Evolutionary conservation across 495 filamentous ascomycete species (phyloP), one percentile per base, ranked within the genome.

Genomic region (Penicillium pancosmium): DNA sequence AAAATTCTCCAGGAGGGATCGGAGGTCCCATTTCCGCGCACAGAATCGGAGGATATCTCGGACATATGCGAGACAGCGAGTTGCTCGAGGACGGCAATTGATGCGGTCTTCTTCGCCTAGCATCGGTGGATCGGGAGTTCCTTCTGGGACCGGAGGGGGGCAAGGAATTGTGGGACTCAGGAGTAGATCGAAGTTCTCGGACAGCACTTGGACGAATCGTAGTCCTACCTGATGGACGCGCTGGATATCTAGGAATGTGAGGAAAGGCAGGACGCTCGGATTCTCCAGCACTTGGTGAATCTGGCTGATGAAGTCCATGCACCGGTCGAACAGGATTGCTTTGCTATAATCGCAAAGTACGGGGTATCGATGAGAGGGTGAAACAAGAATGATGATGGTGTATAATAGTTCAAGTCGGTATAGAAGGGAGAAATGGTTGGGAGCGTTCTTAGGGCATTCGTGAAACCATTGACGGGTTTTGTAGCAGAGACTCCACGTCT

Each of bases 361-460:
- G 5, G 88, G 85, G n/a, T 84, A 80, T 61, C 86, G 77, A 4
- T 86, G 82, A 21, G 86, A 88, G 1, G 91, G 89, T 2, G 91
- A 90, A 9, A 96, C 77, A 55, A 91, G 86, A 70, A 94, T 89
- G 47, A 95, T 85, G 57, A 87, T 92, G 61, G 88, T 91, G 71
- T 94, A 97, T 11, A 92, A 80, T 54, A 91, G 71, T 72, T 97
- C 93, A 15, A 94, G 81, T 52, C 90, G 84, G 58, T 95, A 89
- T 57, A 91, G 82, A 36, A 88, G 82, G 13, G 84, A 81, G 60
- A 90, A 84, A 57, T 79, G 79, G 3, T 75, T 68, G 11, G 85
- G 81, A 6, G 87, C 78, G 19, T 79, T 75, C 36, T 76, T 74
- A 0, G 89, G 88, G 5, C 90, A 76, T 31, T 77, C 68, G 40